Conservation (phyloP, 2,329 filamentous ascomycete species). For the Pseudonectria foliicola region DNA sequence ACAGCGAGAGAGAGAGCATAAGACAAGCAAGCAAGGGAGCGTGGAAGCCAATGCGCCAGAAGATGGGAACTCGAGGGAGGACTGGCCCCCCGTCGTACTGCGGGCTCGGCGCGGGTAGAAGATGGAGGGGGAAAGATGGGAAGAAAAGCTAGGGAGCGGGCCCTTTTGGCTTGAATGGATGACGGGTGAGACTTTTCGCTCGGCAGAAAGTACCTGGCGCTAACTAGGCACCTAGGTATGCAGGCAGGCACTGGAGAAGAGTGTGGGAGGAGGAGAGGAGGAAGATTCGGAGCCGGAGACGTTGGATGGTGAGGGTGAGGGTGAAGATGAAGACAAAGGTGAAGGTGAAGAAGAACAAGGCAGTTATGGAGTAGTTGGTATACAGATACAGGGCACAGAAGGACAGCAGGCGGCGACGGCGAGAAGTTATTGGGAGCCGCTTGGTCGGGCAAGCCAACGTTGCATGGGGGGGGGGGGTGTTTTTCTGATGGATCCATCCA, state of each 20-base stretch:
- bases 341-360: constrained; percentile 4
- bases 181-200: too few species aligned
- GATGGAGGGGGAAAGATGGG: background rate
- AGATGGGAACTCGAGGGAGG: background rate
- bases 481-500: too few species aligned
- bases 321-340: constrained; percentile 1
- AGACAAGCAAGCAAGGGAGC: background rate
- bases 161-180: too few species aligned
- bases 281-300: constrained; percentile 2
- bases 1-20: background rate
- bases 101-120: background rate
- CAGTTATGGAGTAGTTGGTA: constrained; percentile 9
- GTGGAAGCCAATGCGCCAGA: background rate
- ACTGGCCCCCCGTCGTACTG: background rate
- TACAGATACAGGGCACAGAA: constrained; percentile 6
- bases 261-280: background rate
- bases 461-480: constrained; percentile 15
- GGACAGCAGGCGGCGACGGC: constrained; percentile 13
- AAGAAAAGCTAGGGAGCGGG: background rate
- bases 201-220: too few species aligned
- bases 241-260: too few species aligned
- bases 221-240: too few species aligned
- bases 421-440: constrained; percentile 18
- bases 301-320: constrained; percentile 1
- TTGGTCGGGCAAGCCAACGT: constrained; percentile 18